Conservation (phyloP, 2,329 filamentous ascomycete genomes). For the Hypoxylon sp. region DNA sequence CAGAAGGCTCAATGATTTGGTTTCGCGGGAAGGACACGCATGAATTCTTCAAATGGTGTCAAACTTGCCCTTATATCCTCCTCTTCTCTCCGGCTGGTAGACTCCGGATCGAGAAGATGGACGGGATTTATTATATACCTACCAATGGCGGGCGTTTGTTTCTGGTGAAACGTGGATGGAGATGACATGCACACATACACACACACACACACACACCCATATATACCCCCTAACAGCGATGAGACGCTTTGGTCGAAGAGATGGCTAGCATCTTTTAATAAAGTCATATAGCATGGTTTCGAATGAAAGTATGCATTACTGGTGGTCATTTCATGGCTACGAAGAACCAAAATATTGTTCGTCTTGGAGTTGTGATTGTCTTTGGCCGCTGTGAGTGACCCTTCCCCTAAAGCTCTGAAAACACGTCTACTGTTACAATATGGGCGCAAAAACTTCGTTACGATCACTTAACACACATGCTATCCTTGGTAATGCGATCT, state of each 20-base stretch:
- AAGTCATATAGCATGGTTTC: slow-evolving; percentile 9
- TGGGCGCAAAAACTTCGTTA: neutral
- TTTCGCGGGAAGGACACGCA: too few species aligned
- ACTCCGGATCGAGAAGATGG: slow-evolving; percentile 36
- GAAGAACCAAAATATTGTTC: slow-evolving; percentile 4
- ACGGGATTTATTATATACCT: neutral
- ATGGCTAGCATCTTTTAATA: slow-evolving; percentile 2
- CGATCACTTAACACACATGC: slow-evolving; percentile 5
- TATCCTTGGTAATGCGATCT: slow-evolving; percentile 18
- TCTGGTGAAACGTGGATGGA: slow-evolving; percentile 53
- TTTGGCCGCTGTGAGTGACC: too few species aligned
- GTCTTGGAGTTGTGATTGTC: slow-evolving; percentile 1
- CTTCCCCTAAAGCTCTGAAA: neutral
- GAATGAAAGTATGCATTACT: slow-evolving; percentile 1
- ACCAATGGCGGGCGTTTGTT: slow-evolving; percentile 50
- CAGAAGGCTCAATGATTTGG: slow-evolving; percentile 35
- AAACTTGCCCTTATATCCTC: slow-evolving; percentile 1
- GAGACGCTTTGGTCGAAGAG: slow-evolving; percentile 8
- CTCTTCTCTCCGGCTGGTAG: slow-evolving; percentile 40
- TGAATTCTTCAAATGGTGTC: too few species aligned
- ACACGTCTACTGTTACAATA: neutral
- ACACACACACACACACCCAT: too few species aligned
- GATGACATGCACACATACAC: too few species aligned
- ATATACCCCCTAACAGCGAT: slow-evolving; percentile 52
- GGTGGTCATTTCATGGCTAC: slow-evolving; percentile 9